Base-by-base conservation (phyloP, 129 eudicot species). In the Cynara cardunculus region DNA sequence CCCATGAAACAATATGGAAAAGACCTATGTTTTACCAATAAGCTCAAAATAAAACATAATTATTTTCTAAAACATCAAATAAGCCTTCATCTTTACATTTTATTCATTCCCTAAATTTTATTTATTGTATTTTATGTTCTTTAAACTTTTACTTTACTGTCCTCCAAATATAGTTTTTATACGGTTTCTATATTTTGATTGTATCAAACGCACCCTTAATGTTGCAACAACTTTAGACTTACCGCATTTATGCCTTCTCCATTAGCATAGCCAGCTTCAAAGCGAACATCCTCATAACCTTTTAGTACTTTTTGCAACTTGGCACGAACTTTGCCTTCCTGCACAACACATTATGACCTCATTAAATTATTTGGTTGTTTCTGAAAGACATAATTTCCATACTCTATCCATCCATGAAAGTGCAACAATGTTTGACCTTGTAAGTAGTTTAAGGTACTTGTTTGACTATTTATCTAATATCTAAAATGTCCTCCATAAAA, bases 261-360 rank as follows among this genome's bases (percentile, higher is more conserved):
- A 6, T 97, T 86, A 16, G 93, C 97, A 70, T 77, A 49, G 75
- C 94, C 83, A 46, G 84, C 84, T 84, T 92, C 99, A 56, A 86
- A 95, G 49, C 77, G 84, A 49, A 92, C 94, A 84, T 91, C 97
- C 16, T 84, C 83, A 24, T 89, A 65, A 76, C 86, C 92, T 75
- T 81, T 69, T 59, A 92, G 72, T 82, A 88, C 28, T 81, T 89
- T 87, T 72, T 81, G 86, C 84, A 95, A 80, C 79, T 88, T 88
- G 39, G 87, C 86, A 46, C 99, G 99, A 83, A 92, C 88, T 78
- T 61, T 85, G 25, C 99, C 97, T 72, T 90, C 97, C 99, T 94
- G 90, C 73, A 75, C 68, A 30, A 70, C 22, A 74, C 2, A 64
- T 71, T 69, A 71, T 65, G 31, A 7, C 62, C 22, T 64, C 26